phyloP scores from a whole-genome alignment of 495 filamentous ascomycete species.

The Cenococcum geophilum region DNA sequence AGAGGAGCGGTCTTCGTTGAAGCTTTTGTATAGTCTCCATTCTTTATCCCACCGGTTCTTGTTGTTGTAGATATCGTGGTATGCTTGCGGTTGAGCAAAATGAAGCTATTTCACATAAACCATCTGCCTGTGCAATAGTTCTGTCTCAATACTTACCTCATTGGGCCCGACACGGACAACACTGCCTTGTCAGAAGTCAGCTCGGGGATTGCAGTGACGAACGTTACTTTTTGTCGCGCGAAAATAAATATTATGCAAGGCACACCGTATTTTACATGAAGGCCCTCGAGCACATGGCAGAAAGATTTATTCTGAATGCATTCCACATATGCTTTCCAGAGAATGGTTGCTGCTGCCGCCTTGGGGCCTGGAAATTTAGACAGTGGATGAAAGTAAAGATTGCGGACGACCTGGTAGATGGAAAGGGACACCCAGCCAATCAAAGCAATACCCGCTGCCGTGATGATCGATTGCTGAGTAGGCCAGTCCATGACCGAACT shows the following conservation, averaged over 20 bases:
- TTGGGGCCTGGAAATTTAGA: conserved; percentile 21
- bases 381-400: conserved; percentile 23
- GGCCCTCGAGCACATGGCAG: conserved; percentile 21
- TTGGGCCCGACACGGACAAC: conserved; percentile 3
- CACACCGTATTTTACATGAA: conserved; percentile 21
- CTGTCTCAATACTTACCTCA: not conserved
- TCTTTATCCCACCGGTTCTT: conserved; percentile 40
- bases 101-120: conserved; percentile 35
- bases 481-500: no score
- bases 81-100: no score
- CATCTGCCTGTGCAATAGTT: not conserved
- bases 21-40: conserved; percentile 35
- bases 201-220: not conserved
- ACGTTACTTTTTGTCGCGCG: not conserved
- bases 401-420: not conserved
- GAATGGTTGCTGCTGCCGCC: conserved; percentile 9
- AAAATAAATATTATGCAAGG: not conserved
- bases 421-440: not conserved
- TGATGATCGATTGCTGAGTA: no score
- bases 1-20: conserved; percentile 37
- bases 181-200: conserved; percentile 1
- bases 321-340: conserved; percentile 27
- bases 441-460: not conserved
- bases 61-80: conserved; percentile 40
- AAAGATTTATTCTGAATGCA: conserved; percentile 16